Evolutionary conservation across 2,329 filamentous ascomycete species (phyloP).

Genomic region (Beauveria rudraprayagi): DNA sequence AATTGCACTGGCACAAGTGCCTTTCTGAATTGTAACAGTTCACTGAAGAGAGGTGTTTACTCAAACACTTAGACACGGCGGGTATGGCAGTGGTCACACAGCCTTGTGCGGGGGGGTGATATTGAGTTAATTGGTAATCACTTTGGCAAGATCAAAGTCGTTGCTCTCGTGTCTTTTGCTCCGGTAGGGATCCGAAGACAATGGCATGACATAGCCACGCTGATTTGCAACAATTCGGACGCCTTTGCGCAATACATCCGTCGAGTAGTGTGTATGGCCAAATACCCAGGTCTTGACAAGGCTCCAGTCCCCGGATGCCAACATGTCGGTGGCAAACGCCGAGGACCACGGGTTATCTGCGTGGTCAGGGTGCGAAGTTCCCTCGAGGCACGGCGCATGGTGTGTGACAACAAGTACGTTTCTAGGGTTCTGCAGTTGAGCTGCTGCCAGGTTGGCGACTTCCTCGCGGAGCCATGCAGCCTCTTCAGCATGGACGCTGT

Average conservation of each 20-base stretch:
- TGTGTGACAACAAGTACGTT: slow-evolving; percentile 45
- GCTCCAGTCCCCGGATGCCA: slow-evolving; percentile 22
- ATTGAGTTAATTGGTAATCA: neutral
- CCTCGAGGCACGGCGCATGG: slow-evolving; percentile 44
- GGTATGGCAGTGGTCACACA: too few relatives aligned
- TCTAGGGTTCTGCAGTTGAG: slow-evolving; percentile 15
- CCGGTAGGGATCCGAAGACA: neutral
- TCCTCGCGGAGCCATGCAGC: slow-evolving; percentile 40
- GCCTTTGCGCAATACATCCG: slow-evolving; percentile 24
- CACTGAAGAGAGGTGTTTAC: too few relatives aligned
- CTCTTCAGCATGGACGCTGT: slow-evolving; percentile 38
- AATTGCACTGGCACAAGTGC: too few relatives aligned
- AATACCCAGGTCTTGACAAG: slow-evolving; percentile 35
- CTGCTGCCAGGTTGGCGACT: slow-evolving; percentile 19
- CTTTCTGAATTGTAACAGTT: too few relatives aligned
- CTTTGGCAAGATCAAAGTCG: neutral
- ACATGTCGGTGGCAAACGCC: slow-evolving; percentile 45
- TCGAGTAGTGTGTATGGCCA: slow-evolving; percentile 42
- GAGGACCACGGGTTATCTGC: slow-evolving; percentile 35
- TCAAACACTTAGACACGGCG: too few relatives aligned
- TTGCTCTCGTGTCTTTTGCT: neutral
- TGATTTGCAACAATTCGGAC: slow-evolving; percentile 37
- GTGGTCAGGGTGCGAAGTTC: slow-evolving; percentile 42
- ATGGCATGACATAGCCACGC: slow-evolving; percentile 30
- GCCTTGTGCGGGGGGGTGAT: too few relatives aligned